phyloP scores from a whole-genome alignment of 129 eudicot species.

The Ambrosia trifida region DNA sequence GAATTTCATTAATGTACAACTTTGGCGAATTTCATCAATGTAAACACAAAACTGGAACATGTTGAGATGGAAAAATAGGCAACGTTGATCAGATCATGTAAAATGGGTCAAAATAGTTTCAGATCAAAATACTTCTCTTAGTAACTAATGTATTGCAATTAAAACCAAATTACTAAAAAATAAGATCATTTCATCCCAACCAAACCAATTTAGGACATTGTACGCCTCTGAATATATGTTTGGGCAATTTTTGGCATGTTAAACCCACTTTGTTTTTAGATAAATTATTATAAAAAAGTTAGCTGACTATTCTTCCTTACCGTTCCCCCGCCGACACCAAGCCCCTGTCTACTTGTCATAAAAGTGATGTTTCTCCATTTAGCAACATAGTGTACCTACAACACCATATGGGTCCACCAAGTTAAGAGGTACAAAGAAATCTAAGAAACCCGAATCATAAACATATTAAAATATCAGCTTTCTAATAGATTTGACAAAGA shows the following conservation, averaged over 20 bases:
- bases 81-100: neutral
- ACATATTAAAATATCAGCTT: neutral
- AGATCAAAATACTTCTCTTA: too few species aligned
- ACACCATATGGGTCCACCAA: neutral
- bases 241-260: neutral
- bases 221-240: neutral
- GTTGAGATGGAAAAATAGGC: neutral
- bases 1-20: neutral
- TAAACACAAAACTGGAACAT: neutral
- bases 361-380: slow-evolving; percentile 94
- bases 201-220: neutral
- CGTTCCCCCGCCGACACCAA: slow-evolving; percentile 98
- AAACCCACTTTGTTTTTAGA: neutral
- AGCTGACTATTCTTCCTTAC: slow-evolving; percentile 44
- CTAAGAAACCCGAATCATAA: neutral
- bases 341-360: slow-evolving; percentile 98
- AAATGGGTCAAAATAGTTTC: too few species aligned
- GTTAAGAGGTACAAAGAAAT: neutral
- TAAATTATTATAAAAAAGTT: neutral
- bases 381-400: slow-evolving; percentile 97
- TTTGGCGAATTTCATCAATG: slow-evolving; percentile 6
- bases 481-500: neutral
- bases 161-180: neutral
- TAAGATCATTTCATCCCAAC: neutral
- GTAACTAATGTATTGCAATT: neutral